Conservation (phyloP, 345 rosid species). For the Citrus unshiu region DNA sequence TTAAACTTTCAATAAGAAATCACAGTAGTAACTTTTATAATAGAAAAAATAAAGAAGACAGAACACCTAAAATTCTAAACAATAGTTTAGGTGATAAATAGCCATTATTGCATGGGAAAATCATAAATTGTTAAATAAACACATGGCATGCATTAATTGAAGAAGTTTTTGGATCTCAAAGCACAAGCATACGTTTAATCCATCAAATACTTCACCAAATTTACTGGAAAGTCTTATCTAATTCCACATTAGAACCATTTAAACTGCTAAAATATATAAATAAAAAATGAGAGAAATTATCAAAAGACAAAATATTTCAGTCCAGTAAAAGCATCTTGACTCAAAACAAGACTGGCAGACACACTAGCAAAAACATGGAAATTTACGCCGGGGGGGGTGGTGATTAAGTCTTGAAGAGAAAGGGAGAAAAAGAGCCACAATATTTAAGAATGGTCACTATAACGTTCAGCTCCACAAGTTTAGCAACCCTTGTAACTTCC, state of each 20-base stretch:
- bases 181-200: neutral
- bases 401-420: neutral
- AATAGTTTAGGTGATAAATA: neutral
- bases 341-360: neutral
- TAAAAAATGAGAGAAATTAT: no score
- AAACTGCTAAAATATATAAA: neutral
- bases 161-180: neutral
- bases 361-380: neutral
- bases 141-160: neutral
- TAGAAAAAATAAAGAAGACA: neutral
- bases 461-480: neutral
- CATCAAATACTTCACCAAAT: neutral
- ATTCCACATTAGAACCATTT: neutral
- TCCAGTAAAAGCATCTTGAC: neutral
- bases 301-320: neutral
- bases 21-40: neutral
- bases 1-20: neutral
- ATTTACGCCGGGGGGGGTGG: no score
- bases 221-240: neutral
- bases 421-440: neutral
- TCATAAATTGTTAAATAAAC: neutral
- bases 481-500: neutral
- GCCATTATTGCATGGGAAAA: neutral
- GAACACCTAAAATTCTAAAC: neutral
- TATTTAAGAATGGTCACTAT: neutral